These are phyloP conservation scores for Eucalyptus coolabah DNA, from an alignment of 345 rosid genomes.

Conservation along the genomic window DNA sequence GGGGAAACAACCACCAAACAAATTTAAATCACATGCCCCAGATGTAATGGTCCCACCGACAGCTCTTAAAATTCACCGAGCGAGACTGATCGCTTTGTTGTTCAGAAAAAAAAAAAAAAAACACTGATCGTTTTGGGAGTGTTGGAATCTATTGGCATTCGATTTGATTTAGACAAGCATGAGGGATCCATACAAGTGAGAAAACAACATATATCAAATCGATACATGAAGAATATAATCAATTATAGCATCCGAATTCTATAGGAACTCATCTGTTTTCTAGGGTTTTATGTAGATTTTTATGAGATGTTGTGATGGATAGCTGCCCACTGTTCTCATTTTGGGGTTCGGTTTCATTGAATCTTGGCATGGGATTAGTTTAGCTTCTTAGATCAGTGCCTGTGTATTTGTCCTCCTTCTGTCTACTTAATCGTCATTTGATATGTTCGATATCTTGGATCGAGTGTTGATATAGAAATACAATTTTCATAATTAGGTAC, in stretches of 20 bases:
- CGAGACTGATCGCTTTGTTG: neutral
- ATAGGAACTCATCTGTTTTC: neutral
- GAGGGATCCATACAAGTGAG: neutral
- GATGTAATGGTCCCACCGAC: neutral
- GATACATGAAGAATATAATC: no score
- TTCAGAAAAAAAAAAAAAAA: no score
- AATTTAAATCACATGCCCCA: neutral
- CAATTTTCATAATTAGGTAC: neutral
- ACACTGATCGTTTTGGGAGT: neutral
- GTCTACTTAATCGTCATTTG: neutral
- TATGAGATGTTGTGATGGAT: neutral
- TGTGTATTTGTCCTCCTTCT: neutral
- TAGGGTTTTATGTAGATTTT: neutral
- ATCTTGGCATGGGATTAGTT: neutral
- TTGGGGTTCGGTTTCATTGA: neutral
- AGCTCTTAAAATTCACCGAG: neutral
- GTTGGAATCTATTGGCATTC: neutral
- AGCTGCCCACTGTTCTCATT: neutral
- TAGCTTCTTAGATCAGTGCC: neutral
- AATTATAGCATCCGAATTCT: neutral
- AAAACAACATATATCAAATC: neutral
- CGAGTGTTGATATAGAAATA: neutral
- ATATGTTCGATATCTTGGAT: neutral
- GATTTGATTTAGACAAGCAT: neutral
- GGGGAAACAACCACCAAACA: neutral